phyloP scores from a whole-genome alignment of 139 green algal species.

The Closterium sp. region DNA sequence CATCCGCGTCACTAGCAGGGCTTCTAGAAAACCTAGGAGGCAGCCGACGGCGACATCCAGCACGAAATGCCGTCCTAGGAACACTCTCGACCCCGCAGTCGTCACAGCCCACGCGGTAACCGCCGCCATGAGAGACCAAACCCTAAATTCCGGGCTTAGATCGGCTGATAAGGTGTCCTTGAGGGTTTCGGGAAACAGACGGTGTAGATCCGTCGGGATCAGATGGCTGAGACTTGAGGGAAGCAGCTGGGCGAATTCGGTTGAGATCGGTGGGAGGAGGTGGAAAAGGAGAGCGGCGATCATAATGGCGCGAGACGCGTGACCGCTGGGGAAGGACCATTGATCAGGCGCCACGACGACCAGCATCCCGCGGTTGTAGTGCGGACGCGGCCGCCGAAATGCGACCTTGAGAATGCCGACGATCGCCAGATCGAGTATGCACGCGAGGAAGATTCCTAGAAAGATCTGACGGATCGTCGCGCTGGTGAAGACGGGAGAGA shows the following conservation, averaged over 20 bases:
- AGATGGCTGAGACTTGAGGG: background rate
- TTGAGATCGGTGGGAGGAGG: background rate
- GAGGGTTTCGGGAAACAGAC: background rate
- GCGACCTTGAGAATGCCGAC: constrained; percentile 21
- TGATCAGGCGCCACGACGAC: constrained; percentile 29
- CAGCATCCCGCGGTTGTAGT: constrained; percentile 29
- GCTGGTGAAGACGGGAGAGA: background rate
- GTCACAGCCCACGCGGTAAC: constrained; percentile 13
- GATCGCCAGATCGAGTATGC: constrained; percentile 26
- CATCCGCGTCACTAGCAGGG: background rate
- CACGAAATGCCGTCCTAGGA: constrained; percentile 33
- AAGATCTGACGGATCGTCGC: constrained; percentile 2
- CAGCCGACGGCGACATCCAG: constrained; percentile 19
- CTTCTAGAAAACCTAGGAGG: constrained; percentile 29
- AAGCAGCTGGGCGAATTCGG: background rate
- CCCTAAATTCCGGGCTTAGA: background rate
- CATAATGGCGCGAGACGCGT: constrained; percentile 26
- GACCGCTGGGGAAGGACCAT: constrained; percentile 37
- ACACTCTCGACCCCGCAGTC: constrained; percentile 26
- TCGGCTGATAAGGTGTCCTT: background rate
- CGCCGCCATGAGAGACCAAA: background rate
- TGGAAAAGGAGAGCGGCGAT: constrained; percentile 21
- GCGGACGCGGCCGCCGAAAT: constrained; percentile 8
- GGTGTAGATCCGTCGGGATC: background rate
- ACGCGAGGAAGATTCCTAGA: constrained; percentile 24